These are phyloP conservation scores for Tulasnella sp. DNA, from an alignment of 768 basidiomycete species.

Conservation along the genomic window DNA sequence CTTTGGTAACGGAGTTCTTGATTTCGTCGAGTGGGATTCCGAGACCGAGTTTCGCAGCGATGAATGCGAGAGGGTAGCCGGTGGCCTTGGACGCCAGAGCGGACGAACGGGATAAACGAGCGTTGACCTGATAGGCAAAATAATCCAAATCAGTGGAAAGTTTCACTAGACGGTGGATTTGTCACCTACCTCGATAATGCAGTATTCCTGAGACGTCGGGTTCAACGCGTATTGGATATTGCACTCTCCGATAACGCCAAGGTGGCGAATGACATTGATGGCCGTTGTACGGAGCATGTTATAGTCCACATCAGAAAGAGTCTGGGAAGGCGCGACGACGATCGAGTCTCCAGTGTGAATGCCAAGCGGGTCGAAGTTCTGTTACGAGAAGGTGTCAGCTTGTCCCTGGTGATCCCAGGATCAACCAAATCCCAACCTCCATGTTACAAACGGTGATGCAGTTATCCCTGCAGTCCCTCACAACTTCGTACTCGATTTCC, in stretches of 20 bases:
- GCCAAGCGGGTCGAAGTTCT: constrained; percentile 99
- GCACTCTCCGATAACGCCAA: constrained; percentile 96
- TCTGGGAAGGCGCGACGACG: constrained; percentile 96
- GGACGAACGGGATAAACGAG: constrained; percentile 96
- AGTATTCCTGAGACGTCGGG: constrained; percentile 91
- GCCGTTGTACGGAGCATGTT: constrained; percentile 99
- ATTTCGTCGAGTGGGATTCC: constrained; percentile 97
- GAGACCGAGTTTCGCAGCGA: constrained; percentile 95
- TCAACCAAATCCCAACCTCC: constrained; percentile 66
- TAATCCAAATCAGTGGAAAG: neutral
- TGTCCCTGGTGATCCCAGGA: constrained; percentile 3
- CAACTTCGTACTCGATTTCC: constrained; percentile 99
- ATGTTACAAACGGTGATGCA: constrained; percentile 99
- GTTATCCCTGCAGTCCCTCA: constrained; percentile 94
- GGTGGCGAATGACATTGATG: constrained; percentile 96
- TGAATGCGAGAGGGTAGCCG: constrained; percentile 96
- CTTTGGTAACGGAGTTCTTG: constrained; percentile 94
- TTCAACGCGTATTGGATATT: constrained; percentile 99
- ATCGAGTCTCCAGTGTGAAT: constrained; percentile 99
- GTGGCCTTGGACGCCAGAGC: constrained; percentile 98
- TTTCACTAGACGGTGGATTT: neutral
- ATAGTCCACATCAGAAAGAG: constrained; percentile 97
- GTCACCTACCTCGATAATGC: constrained; percentile 81
- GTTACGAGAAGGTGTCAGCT: constrained; percentile 19
- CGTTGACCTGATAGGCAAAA: constrained; percentile 60